Conservation (phyloP, 257 asterid species). For the Solanum phureja region DNA sequence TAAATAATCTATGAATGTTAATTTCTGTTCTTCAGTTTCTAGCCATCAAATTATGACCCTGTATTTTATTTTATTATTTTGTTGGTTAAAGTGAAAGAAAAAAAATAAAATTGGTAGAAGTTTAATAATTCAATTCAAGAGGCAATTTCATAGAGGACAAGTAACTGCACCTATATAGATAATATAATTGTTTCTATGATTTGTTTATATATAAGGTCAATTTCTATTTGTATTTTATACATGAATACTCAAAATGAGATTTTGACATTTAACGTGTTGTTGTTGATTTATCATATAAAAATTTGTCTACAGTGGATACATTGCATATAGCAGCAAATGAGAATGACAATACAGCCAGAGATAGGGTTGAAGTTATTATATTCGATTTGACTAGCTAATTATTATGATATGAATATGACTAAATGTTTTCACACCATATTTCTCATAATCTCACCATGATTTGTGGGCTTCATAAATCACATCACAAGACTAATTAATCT, state of each 20-base stretch:
- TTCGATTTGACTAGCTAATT: background rate
- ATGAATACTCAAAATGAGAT: background rate
- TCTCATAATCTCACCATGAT: background rate
- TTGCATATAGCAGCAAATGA: background rate
- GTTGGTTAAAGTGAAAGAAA: background rate
- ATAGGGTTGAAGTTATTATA: background rate
- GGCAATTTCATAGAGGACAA: background rate
- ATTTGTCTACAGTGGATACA: background rate
- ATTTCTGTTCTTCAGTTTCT: background rate
- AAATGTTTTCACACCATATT: background rate
- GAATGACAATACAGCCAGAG: background rate
- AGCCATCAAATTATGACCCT: background rate
- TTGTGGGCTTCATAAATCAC: background rate
- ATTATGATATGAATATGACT: background rate
- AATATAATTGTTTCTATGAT: background rate
- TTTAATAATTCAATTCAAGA: background rate
- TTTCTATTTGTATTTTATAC: background rate
- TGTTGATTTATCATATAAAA: background rate
- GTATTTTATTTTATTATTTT: too few relatives aligned
- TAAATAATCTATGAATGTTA: background rate
- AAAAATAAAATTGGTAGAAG: background rate
- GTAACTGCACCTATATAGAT: too few relatives aligned
- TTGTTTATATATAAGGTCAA: background rate
- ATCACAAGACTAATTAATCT: background rate
- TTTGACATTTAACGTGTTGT: background rate